Evolutionary conservation across 2,329 filamentous ascomycete species (phyloP).

Genomic region (Neoscytalidium dimidiatum): DNA sequence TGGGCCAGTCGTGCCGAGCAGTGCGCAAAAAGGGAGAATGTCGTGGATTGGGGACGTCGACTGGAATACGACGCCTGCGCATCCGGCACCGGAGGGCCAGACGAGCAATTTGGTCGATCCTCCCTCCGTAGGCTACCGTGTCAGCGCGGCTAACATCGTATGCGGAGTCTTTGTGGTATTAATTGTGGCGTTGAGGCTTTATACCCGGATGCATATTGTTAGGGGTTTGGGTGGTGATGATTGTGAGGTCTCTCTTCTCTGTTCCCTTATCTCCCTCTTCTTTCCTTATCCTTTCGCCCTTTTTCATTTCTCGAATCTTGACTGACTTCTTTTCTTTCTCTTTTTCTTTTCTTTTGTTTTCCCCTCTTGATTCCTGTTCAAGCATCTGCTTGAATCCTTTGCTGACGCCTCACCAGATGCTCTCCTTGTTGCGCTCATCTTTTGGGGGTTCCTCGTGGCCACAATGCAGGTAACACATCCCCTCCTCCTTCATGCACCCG

Average conservation of each 20-base stretch:
- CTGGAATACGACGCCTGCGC: not conserved
- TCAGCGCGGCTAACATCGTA: not conserved
- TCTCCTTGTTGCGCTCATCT: not conserved
- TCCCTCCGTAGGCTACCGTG: not conserved
- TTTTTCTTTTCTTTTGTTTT: not conserved
- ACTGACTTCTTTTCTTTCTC: not conserved
- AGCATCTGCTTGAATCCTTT: not conserved
- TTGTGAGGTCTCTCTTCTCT: not conserved
- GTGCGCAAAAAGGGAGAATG: not conserved
- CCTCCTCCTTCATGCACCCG: not conserved
- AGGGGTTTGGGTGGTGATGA: not conserved
- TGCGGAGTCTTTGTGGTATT: not conserved
- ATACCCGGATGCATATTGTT: constrained; percentile 9
- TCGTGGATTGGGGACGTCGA: not conserved
- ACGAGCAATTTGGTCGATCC: not conserved
- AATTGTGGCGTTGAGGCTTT: not conserved
- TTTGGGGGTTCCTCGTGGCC: not conserved
- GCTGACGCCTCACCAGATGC: constrained; percentile 4
- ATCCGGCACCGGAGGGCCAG: not conserved
- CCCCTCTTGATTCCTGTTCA: not conserved
- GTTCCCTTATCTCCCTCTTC: not conserved
- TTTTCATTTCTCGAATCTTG: not conserved
- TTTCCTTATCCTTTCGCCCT: not conserved
- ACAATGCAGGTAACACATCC: not conserved
- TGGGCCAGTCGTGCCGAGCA: not conserved